phyloP scores from a whole-genome alignment of 148 eudicot species.

The Cornus florida region DNA sequence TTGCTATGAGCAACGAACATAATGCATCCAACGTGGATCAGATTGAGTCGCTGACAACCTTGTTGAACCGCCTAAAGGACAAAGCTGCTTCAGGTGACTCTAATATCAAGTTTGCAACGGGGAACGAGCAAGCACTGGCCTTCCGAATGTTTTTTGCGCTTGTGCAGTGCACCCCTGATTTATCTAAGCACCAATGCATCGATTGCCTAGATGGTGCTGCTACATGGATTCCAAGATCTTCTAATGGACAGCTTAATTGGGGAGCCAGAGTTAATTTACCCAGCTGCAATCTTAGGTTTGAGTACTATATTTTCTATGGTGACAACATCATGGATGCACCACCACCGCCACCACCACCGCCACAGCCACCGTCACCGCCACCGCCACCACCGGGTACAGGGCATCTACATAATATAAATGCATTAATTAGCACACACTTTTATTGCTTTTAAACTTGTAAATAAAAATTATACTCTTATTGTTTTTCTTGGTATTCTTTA shows the following conservation, averaged over 20 bases:
- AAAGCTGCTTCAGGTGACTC: conserved; percentile 15
- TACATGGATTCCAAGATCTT: background rate
- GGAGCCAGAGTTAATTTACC: conserved; percentile 12
- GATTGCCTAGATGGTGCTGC: conserved; percentile 6
- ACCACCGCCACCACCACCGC: background rate
- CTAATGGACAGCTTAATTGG: background rate
- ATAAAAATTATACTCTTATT: no score
- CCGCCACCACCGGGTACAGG: background rate
- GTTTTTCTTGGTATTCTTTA: no score
- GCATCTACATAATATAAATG: background rate
- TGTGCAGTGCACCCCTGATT: conserved; percentile 30
- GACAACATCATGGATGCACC: background rate
- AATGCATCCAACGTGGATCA: background rate
- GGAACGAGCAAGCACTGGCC: background rate
- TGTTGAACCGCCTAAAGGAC: background rate
- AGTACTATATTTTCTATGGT: conserved; percentile 5
- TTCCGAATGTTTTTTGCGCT: background rate
- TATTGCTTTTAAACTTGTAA: no score
- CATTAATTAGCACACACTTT: no score
- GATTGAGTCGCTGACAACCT: no score
- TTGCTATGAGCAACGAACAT: background rate
- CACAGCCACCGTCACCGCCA: background rate
- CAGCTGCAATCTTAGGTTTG: conserved; percentile 22
- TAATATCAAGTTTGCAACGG: conserved; percentile 14
- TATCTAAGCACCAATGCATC: conserved; percentile 9